Evolutionary conservation across 139 green algal genomes (phyloP).

Genomic region (Spirogloea muscicola): DNA sequence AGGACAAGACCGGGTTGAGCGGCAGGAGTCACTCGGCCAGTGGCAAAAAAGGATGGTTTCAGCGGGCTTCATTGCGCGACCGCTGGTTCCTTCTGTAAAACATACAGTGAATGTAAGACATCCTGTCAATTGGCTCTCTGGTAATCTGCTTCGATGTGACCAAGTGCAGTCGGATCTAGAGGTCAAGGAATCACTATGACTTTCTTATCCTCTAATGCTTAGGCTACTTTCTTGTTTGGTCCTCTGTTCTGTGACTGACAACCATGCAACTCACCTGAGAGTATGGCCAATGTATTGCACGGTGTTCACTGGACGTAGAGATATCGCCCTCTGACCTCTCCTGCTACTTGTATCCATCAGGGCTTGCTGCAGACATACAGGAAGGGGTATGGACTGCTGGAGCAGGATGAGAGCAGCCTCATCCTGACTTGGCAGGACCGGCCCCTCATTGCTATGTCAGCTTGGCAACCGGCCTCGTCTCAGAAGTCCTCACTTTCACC

Average conservation of each 20-base stretch:
- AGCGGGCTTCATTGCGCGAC: constrained; percentile 10
- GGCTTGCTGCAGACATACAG: constrained; percentile 8
- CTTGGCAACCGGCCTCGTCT: constrained; percentile 9
- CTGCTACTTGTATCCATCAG: background rate
- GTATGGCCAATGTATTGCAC: background rate
- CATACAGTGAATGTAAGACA: background rate
- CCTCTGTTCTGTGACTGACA: background rate
- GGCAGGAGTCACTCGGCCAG: constrained; percentile 22
- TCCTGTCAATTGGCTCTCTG: background rate
- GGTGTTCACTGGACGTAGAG: background rate
- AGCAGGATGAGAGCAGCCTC: constrained; percentile 16
- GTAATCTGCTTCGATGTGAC: background rate
- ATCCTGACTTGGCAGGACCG: constrained; percentile 31
- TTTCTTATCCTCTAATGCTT: background rate
- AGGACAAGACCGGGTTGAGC: constrained; percentile 21
- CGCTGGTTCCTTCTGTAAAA: background rate
- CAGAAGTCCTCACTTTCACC: too few relatives aligned
- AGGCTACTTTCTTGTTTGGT: background rate
- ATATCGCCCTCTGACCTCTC: background rate
- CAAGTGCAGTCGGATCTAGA: background rate
- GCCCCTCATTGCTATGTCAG: constrained; percentile 29
- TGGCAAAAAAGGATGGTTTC: constrained; percentile 13
- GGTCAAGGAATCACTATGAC: background rate
- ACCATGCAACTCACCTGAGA: background rate
- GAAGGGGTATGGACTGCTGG: constrained; percentile 13